Evolutionary conservation across 106 monocot genomes (phyloP).

Genomic region (Posidonia australis): DNA sequence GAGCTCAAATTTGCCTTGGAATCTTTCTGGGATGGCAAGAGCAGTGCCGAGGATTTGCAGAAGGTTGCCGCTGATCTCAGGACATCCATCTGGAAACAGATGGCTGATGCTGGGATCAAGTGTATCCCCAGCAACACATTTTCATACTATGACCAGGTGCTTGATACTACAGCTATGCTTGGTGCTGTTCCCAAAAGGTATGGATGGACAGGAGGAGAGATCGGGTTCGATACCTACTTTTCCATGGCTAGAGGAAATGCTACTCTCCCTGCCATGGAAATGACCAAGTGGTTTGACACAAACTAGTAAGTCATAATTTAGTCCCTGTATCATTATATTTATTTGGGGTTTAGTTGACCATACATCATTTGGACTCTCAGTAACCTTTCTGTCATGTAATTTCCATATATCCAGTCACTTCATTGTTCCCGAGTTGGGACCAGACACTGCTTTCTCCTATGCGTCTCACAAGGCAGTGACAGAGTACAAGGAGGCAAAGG

Average conservation of each 20-base stretch:
- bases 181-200: constrained; percentile 92
- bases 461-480: constrained; percentile 87
- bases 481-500: constrained; percentile 91
- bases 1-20: constrained; percentile 90
- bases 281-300: constrained; percentile 99
- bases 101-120: constrained; percentile 64
- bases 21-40: constrained; percentile 90
- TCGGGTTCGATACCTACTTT: constrained; percentile 79
- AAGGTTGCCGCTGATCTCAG: constrained; percentile 77
- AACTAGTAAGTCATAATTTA: constrained; percentile 79
- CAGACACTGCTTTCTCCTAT: constrained; percentile 76
- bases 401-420: constrained; percentile 38
- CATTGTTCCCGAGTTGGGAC: constrained; percentile 88
- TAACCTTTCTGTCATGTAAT: not conserved
- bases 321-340: not conserved
- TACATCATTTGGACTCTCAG: not conserved
- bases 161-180: constrained; percentile 91
- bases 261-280: constrained; percentile 94
- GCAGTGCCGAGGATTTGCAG: constrained; percentile 60
- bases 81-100: constrained; percentile 81
- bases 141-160: constrained; percentile 81
- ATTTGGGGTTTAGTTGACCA: not conserved
- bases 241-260: constrained; percentile 98
- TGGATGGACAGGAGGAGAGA: constrained; percentile 75
- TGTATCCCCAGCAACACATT: constrained; percentile 86